Evolutionary conservation across 2,329 filamentous ascomycete species (phyloP), one percentile per base, ranked within the genome.

Genomic region (Phaeoacremonium minimum): DNA sequence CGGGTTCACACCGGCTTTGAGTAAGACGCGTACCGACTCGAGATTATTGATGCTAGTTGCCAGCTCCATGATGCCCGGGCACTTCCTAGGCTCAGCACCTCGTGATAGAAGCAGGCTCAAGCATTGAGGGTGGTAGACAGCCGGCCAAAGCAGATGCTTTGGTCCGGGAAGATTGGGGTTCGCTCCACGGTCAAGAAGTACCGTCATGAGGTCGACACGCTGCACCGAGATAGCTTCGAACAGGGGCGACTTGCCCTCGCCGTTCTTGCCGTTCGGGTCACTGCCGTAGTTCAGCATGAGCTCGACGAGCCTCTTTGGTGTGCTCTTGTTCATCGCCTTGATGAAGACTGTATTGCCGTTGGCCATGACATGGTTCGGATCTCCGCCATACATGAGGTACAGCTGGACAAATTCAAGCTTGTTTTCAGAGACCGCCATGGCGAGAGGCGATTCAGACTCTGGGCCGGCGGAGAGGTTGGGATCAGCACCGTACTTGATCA

Each of bases 91-190:
- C 43, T 83, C 77, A 3, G 79, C 80, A 2, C 79, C 80, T 17
- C 73, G 72, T 3, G 60, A 45, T 1, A 84, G 70, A 14, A 86
- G 64, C 2, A 80, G 55, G 47, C 76, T 67, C 19, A 85, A 60
- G 41, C 75, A 80, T 7, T 65, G 58, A 0, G 79, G 65, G 35
- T 80, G 69, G 56, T 79, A 76, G 0, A 72, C 73, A 1, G 80
- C 68, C 3, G 79, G 77, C 81, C 81, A 82, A 16, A 86, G 67
- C 57, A 80, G 74, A 59, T 85, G 77, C 55, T 84, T 83, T 9
- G 80, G 80, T 2, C 77, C 80, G 2, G 82, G 82, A 6, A 85
- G 62, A 51, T 87, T 86, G 7, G 80, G 73, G 47, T 85, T 73
- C 3, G 82, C 83, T 4, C 74, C 71, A 37, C 80, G 69, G 35